These are phyloP conservation scores for Thymus mandschuricus DNA, from an alignment of 257 asterid species.

Conservation along the genomic window DNA sequence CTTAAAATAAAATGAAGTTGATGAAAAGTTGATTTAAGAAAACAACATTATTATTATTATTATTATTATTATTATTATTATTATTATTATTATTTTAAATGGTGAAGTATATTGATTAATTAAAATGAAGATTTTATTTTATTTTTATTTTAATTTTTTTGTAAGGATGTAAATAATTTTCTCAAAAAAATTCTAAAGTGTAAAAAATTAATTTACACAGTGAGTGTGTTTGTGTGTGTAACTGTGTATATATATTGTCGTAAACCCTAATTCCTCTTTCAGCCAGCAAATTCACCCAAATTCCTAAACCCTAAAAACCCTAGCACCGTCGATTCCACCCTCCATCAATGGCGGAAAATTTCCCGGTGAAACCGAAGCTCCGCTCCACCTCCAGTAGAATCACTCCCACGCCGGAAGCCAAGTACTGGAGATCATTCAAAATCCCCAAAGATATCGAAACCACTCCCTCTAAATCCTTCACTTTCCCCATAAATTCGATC, in stretches of 20 bases:
- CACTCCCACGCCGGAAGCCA: constrained; percentile 71
- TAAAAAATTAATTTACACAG: too few species aligned
- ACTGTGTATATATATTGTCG: background rate
- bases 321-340: background rate
- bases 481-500: constrained; percentile 58
- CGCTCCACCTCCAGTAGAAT: constrained; percentile 56
- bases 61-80: too few species aligned
- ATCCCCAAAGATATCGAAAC: constrained; percentile 57
- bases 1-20: too few species aligned
- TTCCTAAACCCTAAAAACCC: constrained; percentile 38
- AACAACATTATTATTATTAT: too few species aligned
- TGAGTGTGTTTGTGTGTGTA: background rate
- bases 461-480: constrained; percentile 46
- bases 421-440: constrained; percentile 89
- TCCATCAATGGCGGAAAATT: constrained; percentile 60
- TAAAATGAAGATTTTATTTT: too few species aligned
- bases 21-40: too few species aligned
- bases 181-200: too few species aligned
- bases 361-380: constrained; percentile 68
- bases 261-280: constrained; percentile 23
- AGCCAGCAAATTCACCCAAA: constrained; percentile 6
- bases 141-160: too few species aligned
- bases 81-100: too few species aligned
- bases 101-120: too few species aligned
- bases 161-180: background rate